A percentile compares a stretch with the other conserved stretches of the same genome.
phyloP scores from a whole-genome alignment of 148 eudicot species.

The Dianthus caryophyllus region DNA sequence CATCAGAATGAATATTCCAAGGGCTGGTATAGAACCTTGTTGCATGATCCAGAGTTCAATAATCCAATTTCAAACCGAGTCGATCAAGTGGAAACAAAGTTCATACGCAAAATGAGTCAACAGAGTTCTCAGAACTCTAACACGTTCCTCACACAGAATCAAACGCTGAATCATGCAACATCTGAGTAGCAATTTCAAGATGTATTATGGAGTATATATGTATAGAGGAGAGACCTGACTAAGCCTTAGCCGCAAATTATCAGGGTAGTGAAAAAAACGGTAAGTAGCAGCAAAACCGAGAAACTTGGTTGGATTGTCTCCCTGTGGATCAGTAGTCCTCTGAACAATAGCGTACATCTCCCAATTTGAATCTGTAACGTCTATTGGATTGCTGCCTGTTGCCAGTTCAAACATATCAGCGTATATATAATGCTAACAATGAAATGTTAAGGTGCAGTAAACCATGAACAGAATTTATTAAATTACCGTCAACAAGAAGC shows the following conservation, averaged over 20 bases:
- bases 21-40: conserved; percentile 1
- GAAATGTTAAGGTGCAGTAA: not conserved
- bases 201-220: no score
- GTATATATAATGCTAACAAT: not conserved
- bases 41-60: no score
- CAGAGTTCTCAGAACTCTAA: no score
- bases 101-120: no score
- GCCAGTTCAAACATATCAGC: conserved; percentile 1
- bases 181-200: no score
- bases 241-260: conserved; percentile 59
- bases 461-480: conserved; percentile 7
- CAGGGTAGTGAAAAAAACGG: conserved; percentile 72
- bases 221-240: conserved; percentile 62
- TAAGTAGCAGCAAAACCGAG: conserved; percentile 82
- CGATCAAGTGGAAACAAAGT: no score
- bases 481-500: conserved; percentile 86
- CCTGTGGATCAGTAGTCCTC: conserved; percentile 38
- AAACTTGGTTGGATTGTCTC: conserved; percentile 34
- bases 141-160: no score
- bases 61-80: no score
- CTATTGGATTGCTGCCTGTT: conserved; percentile 92
- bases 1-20: not conserved
- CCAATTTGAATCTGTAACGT: conserved; percentile 82
- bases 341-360: conserved; percentile 61
- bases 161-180: no score